phyloP scores from a whole-genome alignment of 2,329 filamentous ascomycete genomes.

The Aspergillus sp. region DNA sequence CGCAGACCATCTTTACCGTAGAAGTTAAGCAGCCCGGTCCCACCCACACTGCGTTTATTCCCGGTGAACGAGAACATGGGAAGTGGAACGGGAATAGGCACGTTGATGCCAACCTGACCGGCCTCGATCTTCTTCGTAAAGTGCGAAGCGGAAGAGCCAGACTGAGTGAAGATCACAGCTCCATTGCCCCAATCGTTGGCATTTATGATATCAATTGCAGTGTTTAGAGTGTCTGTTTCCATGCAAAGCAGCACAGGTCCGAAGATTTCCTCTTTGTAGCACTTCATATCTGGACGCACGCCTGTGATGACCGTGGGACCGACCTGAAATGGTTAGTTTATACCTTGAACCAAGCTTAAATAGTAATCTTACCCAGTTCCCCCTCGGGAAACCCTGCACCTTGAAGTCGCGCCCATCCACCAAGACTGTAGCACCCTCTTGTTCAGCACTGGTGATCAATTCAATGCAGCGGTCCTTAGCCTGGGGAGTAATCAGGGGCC shows the following conservation, averaged over 20 bases:
- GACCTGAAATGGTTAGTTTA: conserved; percentile 40
- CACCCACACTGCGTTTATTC: conserved; percentile 89
- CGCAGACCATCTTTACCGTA: conserved; percentile 90
- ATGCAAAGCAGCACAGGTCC: conserved; percentile 65
- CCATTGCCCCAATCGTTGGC: conserved; percentile 68
- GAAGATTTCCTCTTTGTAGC: conserved; percentile 68
- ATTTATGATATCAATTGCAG: conserved; percentile 65
- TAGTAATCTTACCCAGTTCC: conserved; percentile 48
- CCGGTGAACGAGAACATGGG: conserved; percentile 66
- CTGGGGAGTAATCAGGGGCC: conserved; percentile 63
- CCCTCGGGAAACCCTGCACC: conserved; percentile 63
- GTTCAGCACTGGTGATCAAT: conserved; percentile 60
- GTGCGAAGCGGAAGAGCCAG: conserved; percentile 59
- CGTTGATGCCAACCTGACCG: conserved; percentile 67
- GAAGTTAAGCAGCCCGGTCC: conserved; percentile 88
- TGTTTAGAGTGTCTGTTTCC: conserved; percentile 59
- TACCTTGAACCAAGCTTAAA: no score
- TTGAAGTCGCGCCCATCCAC: conserved; percentile 62
- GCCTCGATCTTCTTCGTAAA: conserved; percentile 68
- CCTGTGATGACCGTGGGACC: conserved; percentile 66
- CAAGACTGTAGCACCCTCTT: conserved; percentile 64
- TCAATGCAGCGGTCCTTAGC: conserved; percentile 64
- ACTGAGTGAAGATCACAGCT: conserved; percentile 65
- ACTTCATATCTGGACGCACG: conserved; percentile 65
- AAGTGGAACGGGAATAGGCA: conserved; percentile 62